These are phyloP conservation scores for Fragaria ananassa DNA, from an alignment of 306 rosid species.

Conservation along the genomic window DNA sequence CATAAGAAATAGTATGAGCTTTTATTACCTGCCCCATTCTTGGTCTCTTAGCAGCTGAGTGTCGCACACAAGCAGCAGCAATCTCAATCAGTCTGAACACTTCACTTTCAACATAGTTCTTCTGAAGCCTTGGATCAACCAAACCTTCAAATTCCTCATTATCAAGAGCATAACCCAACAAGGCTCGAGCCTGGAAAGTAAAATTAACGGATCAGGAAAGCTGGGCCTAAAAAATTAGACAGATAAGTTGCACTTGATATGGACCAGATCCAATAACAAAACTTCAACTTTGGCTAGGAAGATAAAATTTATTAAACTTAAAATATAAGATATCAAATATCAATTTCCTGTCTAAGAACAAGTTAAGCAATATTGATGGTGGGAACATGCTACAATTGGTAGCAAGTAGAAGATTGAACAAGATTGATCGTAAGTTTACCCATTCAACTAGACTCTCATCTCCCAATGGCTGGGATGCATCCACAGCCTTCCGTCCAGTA, in stretches of 20 bases:
- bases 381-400: background rate
- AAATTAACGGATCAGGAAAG: conserved; percentile 22
- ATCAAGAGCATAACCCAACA: conserved; percentile 63
- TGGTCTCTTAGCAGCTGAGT: conserved; percentile 77
- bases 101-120: conserved; percentile 60
- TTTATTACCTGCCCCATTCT: conserved; percentile 84
- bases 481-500: conserved; percentile 90
- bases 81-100: conserved; percentile 66
- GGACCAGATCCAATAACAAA: background rate
- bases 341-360: background rate
- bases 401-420: background rate
- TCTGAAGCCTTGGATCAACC: conserved; percentile 67
- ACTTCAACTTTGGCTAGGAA: background rate
- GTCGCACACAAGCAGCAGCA: conserved; percentile 87
- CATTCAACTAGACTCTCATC: conserved; percentile 92
- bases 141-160: conserved; percentile 49
- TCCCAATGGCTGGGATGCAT: conserved; percentile 74
- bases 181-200: conserved; percentile 77
- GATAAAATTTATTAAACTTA: background rate
- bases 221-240: background rate
- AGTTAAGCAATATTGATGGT: background rate
- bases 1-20: background rate
- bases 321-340: background rate
- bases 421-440: conserved; percentile 46
- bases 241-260: background rate